phyloP scores from a whole-genome alignment of 441 rosid species.

The Bocquillonia castaneifolia region DNA sequence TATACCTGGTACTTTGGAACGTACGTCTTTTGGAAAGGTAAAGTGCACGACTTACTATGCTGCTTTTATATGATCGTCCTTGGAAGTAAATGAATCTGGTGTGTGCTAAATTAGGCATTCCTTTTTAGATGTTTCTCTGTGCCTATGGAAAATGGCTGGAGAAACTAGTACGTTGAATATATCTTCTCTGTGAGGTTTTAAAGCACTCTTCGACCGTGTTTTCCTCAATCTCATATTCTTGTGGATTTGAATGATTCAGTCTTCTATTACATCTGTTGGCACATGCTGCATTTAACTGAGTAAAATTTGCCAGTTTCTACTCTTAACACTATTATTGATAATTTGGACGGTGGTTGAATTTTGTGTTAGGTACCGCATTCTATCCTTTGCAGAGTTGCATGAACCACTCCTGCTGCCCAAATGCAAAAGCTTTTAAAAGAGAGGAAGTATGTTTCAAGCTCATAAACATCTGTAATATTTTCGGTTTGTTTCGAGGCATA shows the following conservation, averaged over 20 bases:
- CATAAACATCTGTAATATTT: neutral
- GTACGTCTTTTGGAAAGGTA: no score
- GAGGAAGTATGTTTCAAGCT: constrained; percentile 49
- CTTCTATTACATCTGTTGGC: neutral
- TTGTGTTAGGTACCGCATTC: constrained; percentile 66
- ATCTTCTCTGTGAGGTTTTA: neutral
- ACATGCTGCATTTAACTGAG: neutral
- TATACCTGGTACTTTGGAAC: no score
- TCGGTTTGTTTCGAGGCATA: neutral
- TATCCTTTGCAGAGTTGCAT: constrained; percentile 86
- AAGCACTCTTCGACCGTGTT: neutral
- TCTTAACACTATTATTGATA: neutral
- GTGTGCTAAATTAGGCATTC: neutral
- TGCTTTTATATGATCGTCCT: neutral
- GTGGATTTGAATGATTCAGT: neutral
- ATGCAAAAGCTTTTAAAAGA: constrained; percentile 86
- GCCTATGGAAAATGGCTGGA: neutral
- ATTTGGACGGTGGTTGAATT: neutral
- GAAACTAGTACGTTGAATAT: neutral
- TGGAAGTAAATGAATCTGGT: no score
- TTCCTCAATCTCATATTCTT: neutral
- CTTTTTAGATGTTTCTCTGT: neutral
- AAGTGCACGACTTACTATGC: neutral
- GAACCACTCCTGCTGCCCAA: constrained; percentile 87
- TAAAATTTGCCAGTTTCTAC: neutral